These are phyloP conservation scores for Lasiodiplodia hormozganensis DNA, from an alignment of 2,329 filamentous ascomycete genomes.

Conservation along the genomic window DNA sequence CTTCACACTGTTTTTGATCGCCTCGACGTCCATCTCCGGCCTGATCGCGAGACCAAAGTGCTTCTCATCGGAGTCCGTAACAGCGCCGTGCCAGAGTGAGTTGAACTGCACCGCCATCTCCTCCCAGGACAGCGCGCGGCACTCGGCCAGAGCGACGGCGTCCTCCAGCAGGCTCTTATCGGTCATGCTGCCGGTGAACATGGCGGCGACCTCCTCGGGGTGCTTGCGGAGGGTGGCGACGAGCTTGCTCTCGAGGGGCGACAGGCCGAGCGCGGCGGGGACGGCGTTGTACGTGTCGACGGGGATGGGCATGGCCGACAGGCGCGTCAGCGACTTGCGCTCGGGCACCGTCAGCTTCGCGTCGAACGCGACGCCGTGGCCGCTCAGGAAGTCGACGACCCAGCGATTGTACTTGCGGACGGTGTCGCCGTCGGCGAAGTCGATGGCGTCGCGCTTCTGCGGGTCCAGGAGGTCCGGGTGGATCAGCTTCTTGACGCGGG, in stretches of 20 bases:
- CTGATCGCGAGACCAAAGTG: not conserved
- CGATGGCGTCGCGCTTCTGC: not conserved
- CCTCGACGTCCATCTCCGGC: not conserved
- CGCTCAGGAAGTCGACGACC: not conserved
- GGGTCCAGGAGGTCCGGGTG: not conserved
- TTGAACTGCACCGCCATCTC: not conserved
- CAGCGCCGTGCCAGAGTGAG: not conserved
- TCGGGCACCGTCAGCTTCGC: not conserved
- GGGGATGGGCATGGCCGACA: not conserved
- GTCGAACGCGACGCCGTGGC: not conserved
- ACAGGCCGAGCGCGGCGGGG: not conserved
- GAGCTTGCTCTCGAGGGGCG: not conserved
- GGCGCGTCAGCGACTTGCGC: not conserved
- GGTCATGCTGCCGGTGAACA: not conserved
- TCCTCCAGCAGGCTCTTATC: not conserved
- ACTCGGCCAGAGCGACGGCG: not conserved
- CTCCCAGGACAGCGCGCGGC: not conserved
- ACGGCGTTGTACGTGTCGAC: not conserved
- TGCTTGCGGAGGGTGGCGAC: not conserved
- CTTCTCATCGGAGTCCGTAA: not conserved
- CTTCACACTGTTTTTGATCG: not conserved
- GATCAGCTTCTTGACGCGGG: not conserved
- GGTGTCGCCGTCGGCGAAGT: not conserved
- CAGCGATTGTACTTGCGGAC: not conserved
- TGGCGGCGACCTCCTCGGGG: not conserved